Conservation (phyloP, 2,329 filamentous ascomycete species). For the Fusarium sp. region DNA sequence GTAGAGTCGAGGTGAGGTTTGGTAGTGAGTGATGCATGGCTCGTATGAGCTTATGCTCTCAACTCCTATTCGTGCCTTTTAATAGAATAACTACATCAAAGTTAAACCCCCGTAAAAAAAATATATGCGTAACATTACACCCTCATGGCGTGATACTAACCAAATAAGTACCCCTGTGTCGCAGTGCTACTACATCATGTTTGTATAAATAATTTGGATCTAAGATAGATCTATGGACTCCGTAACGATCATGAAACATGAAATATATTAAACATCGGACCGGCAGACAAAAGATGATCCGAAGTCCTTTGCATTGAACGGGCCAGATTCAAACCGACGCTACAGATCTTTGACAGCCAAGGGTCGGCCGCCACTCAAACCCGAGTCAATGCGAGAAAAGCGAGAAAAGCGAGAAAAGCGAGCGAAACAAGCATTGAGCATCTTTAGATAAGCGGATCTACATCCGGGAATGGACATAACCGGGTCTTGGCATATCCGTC, state of each 20-base stretch:
- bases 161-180: not conserved
- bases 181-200: not conserved
- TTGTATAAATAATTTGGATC: not conserved
- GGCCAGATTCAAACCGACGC: conserved; percentile 23
- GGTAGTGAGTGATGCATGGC: not conserved
- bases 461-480: conserved; percentile 23
- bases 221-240: not conserved
- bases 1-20: not conserved
- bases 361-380: conserved; percentile 39
- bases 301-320: conserved; percentile 36
- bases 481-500: conserved; percentile 18
- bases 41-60: not conserved
- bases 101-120: not conserved
- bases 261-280: not conserved
- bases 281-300: conserved; percentile 29
- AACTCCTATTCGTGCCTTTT: not conserved
- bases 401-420: conserved; percentile 26
- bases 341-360: conserved; percentile 15
- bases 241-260: conserved; percentile 1
- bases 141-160: not conserved
- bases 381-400: conserved; percentile 24
- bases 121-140: not conserved
- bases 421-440: conserved; percentile 18
- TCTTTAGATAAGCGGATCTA: conserved; percentile 28
- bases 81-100: not conserved